These are phyloP conservation scores for Sporothrix curviconia DNA, from an alignment of 2,329 filamentous ascomycete genomes.

Conservation along the genomic window DNA sequence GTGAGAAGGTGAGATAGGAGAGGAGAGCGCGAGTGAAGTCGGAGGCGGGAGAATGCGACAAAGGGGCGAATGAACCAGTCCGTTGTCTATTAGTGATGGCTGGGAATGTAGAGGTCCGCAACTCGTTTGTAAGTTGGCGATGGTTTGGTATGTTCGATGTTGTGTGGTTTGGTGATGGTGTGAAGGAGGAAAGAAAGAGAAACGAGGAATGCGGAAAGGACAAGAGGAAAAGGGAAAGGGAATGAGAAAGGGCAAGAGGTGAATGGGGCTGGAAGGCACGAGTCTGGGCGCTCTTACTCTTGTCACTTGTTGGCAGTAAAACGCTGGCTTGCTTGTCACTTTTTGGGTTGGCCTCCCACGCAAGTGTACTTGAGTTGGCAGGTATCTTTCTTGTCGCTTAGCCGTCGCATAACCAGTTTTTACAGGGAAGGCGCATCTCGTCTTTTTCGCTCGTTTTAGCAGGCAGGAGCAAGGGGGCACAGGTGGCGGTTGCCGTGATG, in stretches of 20 bases:
- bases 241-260: not conserved
- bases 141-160: slow-evolving; percentile 2
- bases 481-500: slow-evolving; percentile 16
- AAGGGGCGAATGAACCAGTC: not conserved
- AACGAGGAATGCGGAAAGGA: not conserved
- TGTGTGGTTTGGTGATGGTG: slow-evolving; percentile 9
- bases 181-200: slow-evolving; percentile 7
- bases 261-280: not conserved
- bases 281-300: not conserved
- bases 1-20: not conserved
- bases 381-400: slow-evolving; percentile 1
- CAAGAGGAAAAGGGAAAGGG: not conserved
- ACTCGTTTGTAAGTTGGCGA: slow-evolving; percentile 1
- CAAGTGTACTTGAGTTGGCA: not conserved
- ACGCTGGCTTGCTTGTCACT: not conserved
- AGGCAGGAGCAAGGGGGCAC: slow-evolving; percentile 4
- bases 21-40: too few relatives aligned
- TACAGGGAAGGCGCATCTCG: not conserved
- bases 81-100: not conserved
- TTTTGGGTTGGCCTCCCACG: not conserved
- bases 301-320: not conserved
- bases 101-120: slow-evolving; percentile 3
- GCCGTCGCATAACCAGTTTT: slow-evolving; percentile 4
- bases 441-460: not conserved
- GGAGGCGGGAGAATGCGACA: not conserved